Evolutionary conservation across 2,329 filamentous ascomycete species (phyloP), one percentile per base, ranked within the genome.

Genomic region (Paraconiothyrium sp.): DNA sequence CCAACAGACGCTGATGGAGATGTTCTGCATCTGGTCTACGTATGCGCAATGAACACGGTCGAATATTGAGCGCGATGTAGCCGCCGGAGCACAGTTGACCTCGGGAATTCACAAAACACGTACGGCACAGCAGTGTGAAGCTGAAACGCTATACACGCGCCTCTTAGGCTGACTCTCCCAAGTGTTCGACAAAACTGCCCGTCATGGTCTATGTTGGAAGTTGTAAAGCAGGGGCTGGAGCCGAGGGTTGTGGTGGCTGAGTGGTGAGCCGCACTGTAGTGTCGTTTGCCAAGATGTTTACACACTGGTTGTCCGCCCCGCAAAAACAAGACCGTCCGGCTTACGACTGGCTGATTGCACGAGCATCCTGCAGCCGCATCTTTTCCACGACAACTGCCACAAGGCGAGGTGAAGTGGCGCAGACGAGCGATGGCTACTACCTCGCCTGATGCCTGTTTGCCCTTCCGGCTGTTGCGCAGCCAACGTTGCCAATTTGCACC

Each of bases 271-370:
- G 11, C 46, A 48, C 24, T n/a, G n/a, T n/a, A 32, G 46, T 32
- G 46, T 16, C 14, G 22, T 30, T 20, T 54, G 37, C n/a, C 24
- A 44, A 16, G 13, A 30, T 52, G 49, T 41, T 52, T n/a, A 11
- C n/a, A 24, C 11, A 11, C 4, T 24, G 30, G 6, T 2, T 30
- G 1, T 30, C 27, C 35, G 49, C 49, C 34, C 34, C 34, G 10
- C 34, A 34, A 20, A 39, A 39, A 52, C 27, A 20, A 48, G 27
- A 39, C 22, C n/a, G 34, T 39, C 49, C 34, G 49, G 20, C 49
- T 52, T 52, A 52, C 49, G 22, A 34, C 51, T 44, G 7, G 39
- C 52, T 20, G n/a, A 44, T n/a, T 34, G n/a, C 39, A 55, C 24
- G n/a, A 52, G 49, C 27, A 52, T 32, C 14, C 13, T 13, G 2